Percentiles rank a stretch among this genome's conserved stretches.
These are phyloP conservation scores for Erodium texanum DNA, from an alignment of 441 rosid species.

Conservation along the genomic window DNA sequence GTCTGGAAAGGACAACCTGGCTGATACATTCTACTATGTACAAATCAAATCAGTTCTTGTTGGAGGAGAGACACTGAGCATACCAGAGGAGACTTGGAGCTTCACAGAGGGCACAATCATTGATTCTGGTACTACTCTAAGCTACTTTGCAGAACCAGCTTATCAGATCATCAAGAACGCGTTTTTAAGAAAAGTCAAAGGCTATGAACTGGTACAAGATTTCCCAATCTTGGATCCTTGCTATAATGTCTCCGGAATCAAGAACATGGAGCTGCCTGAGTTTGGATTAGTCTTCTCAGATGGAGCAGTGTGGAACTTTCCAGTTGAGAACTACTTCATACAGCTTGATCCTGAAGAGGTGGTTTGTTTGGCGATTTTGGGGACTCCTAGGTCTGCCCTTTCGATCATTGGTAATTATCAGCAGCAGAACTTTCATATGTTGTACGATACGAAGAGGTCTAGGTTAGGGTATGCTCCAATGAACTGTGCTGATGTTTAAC, in stretches of 20 bases:
- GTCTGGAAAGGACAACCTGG: conserved; percentile 43
- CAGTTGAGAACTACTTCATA: conserved; percentile 65
- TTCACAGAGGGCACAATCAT: conserved; percentile 71
- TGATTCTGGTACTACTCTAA: conserved; percentile 84
- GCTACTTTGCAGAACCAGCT: conserved; percentile 74
- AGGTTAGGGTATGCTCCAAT: conserved; percentile 78
- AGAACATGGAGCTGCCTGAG: conserved; percentile 53
- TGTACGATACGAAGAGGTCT: conserved; percentile 75
- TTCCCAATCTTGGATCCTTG: conserved; percentile 67
- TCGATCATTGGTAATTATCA: conserved; percentile 88
- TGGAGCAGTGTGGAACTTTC: conserved; percentile 84
- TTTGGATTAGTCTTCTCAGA: conserved; percentile 60
- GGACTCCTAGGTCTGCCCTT: conserved; percentile 64
- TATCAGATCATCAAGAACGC: conserved; percentile 57
- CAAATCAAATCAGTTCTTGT: conserved; percentile 58
- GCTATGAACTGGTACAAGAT: conserved; percentile 43
- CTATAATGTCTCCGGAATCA: conserved; percentile 65
- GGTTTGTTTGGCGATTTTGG: conserved; percentile 71
- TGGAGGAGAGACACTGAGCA: conserved; percentile 50
- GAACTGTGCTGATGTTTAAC: conserved; percentile 61
- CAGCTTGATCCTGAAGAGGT: conserved; percentile 47
- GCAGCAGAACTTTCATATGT: conserved; percentile 87
- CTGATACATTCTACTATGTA: conserved; percentile 77
- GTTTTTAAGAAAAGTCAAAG: conserved; percentile 46
- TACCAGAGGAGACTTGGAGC: conserved; percentile 64